Percentiles rank a stretch among this genome's conserved stretches.
phyloP scores from a whole-genome alignment of 805 yeast species.

The Saturnispora silvae region DNA sequence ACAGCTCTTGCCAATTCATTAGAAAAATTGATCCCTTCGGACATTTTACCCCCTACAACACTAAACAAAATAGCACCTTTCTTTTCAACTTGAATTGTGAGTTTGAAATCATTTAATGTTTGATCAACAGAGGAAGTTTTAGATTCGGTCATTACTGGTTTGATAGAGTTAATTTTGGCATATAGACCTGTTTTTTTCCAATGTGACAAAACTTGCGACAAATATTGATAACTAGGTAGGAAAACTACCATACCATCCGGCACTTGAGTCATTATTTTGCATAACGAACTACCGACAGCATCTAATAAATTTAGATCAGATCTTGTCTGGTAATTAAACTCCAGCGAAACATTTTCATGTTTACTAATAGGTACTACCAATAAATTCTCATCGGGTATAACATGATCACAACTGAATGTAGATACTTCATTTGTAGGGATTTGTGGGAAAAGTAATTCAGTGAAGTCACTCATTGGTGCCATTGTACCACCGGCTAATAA shows the following conservation, averaged over 20 bases:
- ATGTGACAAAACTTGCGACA: slow-evolving; percentile 34
- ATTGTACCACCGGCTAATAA: slow-evolving; percentile 90
- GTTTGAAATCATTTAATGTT: slow-evolving; percentile 41
- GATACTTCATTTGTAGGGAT: slow-evolving; percentile 31
- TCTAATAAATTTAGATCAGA: slow-evolving; percentile 33
- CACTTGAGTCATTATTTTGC: slow-evolving; percentile 31
- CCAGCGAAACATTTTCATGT: slow-evolving; percentile 28
- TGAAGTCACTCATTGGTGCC: slow-evolving; percentile 77
- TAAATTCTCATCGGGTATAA: slow-evolving; percentile 63
- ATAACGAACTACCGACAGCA: slow-evolving; percentile 40
- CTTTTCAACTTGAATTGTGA: slow-evolving; percentile 25
- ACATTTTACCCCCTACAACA: slow-evolving; percentile 86
- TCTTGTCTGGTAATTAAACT: slow-evolving; percentile 63
- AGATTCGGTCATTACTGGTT: slow-evolving; percentile 50
- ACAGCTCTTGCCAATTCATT: slow-evolving; percentile 84
- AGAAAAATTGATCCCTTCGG: slow-evolving; percentile 89
- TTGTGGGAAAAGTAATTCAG: slow-evolving; percentile 55
- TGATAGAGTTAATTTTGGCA: slow-evolving; percentile 27
- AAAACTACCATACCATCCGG: slow-evolving; percentile 77
- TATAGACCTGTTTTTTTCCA: slow-evolving; percentile 41
- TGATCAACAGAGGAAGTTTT: slow-evolving; percentile 32
- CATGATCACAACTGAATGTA: slow-evolving; percentile 69
- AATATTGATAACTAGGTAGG: slow-evolving; percentile 74
- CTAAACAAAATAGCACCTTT: slow-evolving; percentile 64
- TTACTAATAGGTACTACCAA: slow-evolving; percentile 43